A percentile compares a stretch with the other conserved stretches of the same genome.
phyloP scores from a whole-genome alignment of 345 rosid species.

The Xanthoceras sorbifolium region DNA sequence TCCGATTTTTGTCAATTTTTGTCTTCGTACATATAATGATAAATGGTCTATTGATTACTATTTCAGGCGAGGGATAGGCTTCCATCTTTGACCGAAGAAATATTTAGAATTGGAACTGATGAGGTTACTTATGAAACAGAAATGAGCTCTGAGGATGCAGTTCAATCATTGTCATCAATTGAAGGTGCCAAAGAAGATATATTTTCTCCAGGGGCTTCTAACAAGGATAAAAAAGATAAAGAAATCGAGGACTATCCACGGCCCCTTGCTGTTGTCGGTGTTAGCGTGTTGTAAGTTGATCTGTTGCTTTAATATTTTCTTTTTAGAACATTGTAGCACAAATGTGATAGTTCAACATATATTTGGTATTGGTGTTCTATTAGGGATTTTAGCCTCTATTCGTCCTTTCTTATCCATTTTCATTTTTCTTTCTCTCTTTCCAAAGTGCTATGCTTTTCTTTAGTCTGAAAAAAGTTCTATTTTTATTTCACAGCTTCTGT shows the following conservation, averaged over 20 bases:
- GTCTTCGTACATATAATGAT: not conserved
- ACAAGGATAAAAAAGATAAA: conserved; percentile 39
- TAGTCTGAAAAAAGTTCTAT: too few relatives aligned
- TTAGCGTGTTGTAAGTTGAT: conserved; percentile 68
- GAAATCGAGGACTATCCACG: conserved; percentile 61
- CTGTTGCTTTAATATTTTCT: not conserved
- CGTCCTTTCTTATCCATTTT: not conserved
- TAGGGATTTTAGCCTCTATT: not conserved
- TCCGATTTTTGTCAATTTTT: not conserved
- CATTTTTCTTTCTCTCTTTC: not conserved
- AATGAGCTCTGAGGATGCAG: conserved; percentile 24
- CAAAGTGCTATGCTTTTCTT: not conserved
- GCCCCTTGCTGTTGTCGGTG: conserved; percentile 68
- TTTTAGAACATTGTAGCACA: not conserved
- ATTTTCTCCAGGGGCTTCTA: conserved; percentile 13
- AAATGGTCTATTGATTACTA: conserved; percentile 3
- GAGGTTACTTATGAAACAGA: conserved; percentile 27
- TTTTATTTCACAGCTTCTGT: not conserved
- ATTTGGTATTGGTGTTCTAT: not conserved
- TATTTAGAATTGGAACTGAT: conserved; percentile 46
- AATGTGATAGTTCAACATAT: not conserved
- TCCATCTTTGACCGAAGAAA: conserved; percentile 48
- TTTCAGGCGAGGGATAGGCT: conserved; percentile 57
- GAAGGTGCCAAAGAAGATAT: conserved; percentile 25
- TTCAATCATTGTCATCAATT: conserved; percentile 12